Percentiles rank a stretch among this genome's conserved stretches.
Evolutionary conservation across 352 stramenopile genomes (phyloP).

Genomic region (Pythium folliculosum): DNA sequence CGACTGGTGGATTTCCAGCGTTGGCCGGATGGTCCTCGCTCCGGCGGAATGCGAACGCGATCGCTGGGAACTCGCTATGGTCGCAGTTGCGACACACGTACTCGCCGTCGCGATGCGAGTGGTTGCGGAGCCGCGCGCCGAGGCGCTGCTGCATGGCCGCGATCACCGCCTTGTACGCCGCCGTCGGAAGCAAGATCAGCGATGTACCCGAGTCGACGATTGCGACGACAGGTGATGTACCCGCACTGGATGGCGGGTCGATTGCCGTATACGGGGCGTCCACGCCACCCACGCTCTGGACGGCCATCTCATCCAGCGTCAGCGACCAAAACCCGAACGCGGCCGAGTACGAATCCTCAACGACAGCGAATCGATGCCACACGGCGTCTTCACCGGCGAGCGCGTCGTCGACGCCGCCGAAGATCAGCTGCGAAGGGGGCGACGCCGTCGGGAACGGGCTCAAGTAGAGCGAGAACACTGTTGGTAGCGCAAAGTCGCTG

Average conservation of each 20-base stretch:
- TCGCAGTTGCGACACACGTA: conserved; percentile 33
- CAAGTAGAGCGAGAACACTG: conserved; percentile 45
- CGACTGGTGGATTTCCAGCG: not conserved
- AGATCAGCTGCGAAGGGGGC: conserved; percentile 39
- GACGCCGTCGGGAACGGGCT: conserved; percentile 29
- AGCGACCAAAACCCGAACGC: conserved; percentile 36
- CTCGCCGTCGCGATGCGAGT: conserved; percentile 11
- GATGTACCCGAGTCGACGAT: conserved; percentile 49
- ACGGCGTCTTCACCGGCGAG: conserved; percentile 26
- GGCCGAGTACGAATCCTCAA: conserved; percentile 15
- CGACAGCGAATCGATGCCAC: conserved; percentile 35
- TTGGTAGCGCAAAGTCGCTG: conserved; percentile 13
- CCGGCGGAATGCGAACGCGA: conserved; percentile 28
- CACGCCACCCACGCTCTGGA: not conserved
- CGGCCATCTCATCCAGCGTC: conserved; percentile 15
- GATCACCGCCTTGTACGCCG: conserved; percentile 25
- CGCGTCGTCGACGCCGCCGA: conserved; percentile 34
- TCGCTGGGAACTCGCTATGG: conserved; percentile 34
- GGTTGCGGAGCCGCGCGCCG: conserved; percentile 19
- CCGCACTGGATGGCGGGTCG: too few species aligned
- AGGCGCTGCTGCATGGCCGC: conserved; percentile 24
- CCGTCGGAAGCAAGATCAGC: conserved; percentile 31
- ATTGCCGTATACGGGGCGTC: too few species aligned
- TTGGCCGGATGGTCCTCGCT: not conserved
- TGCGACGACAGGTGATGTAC: conserved; percentile 7